These are phyloP conservation scores for Magnaporthiopsis incrustans DNA, from an alignment of 2,329 filamentous ascomycete species.

Conservation along the genomic window DNA sequence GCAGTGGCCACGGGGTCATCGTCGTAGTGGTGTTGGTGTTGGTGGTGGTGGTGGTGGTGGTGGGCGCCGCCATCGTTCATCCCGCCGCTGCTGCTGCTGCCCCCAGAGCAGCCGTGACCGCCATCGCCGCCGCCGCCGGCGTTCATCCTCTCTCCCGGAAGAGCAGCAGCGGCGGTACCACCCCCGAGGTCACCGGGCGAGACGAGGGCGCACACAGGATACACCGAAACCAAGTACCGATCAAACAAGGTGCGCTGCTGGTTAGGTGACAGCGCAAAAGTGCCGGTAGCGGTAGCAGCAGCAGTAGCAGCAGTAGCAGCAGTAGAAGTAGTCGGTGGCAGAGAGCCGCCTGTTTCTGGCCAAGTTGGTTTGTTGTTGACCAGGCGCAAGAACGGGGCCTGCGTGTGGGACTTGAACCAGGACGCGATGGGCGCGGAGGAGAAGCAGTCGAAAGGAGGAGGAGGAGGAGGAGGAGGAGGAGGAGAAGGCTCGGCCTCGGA, in stretches of 20 bases:
- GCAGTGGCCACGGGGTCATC: background rate
- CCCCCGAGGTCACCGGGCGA: background rate
- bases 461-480: background rate
- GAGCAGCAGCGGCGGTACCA: too few species aligned
- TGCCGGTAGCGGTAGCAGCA: background rate
- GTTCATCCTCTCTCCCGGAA: background rate
- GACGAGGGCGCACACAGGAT: background rate
- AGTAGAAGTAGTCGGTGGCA: background rate
- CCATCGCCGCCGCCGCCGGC: too few species aligned
- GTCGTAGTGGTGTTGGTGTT: background rate
- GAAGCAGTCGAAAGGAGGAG: background rate
- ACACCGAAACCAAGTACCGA: background rate
- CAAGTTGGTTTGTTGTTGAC: background rate
- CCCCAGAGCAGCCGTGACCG: too few species aligned
- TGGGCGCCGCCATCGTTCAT: background rate
- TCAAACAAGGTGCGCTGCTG: background rate
- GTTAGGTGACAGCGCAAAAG: background rate
- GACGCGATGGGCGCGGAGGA: background rate
- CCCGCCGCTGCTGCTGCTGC: background rate
- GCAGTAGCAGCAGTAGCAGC: too few species aligned
- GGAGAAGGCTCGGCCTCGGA: background rate
- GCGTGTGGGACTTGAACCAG: constrained; percentile 2
- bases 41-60: background rate
- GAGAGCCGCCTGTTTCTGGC: background rate
- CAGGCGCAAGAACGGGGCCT: background rate